Percentiles rank a stretch among this genome's conserved stretches.
Conservation (phyloP, 2,329 filamentous ascomycete species). For the Albifimbria verrucaria region DNA sequence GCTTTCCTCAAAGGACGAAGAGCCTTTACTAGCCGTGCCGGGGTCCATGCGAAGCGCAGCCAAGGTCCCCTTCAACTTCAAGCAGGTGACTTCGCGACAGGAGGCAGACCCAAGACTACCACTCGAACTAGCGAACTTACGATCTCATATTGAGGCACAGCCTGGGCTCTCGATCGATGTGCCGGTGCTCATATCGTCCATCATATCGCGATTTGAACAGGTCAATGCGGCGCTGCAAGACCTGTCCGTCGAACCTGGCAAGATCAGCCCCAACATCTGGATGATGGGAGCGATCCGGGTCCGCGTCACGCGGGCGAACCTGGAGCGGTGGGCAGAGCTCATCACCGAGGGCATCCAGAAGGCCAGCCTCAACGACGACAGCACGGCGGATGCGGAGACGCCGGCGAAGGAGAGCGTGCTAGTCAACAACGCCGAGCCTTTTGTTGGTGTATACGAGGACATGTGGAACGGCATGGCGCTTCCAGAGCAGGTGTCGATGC, state of each 20-base stretch:
- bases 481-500: constrained; percentile 17
- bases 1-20: constrained; percentile 3
- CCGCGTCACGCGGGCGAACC: constrained; percentile 40
- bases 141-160: constrained; percentile 38
- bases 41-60: constrained; percentile 11
- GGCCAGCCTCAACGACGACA: constrained; percentile 14
- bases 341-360: constrained; percentile 33
- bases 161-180: constrained; percentile 44
- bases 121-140: constrained; percentile 36
- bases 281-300: constrained; percentile 46
- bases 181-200: constrained; percentile 35
- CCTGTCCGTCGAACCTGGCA: constrained; percentile 24
- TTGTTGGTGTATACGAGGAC: constrained; percentile 4
- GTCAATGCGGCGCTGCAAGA: constrained; percentile 34
- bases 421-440: constrained; percentile 1
- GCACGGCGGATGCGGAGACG: constrained; percentile 13
- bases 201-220: constrained; percentile 41
- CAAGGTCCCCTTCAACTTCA: constrained; percentile 8
- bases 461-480: constrained; percentile 15
- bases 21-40: not conserved
- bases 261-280: constrained; percentile 43
- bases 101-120: constrained; percentile 36
- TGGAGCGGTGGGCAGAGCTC: constrained; percentile 45
- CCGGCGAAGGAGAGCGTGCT: constrained; percentile 2
- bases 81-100: constrained; percentile 20